phyloP scores from a whole-genome alignment of 176 grass and related monocot species.

The Oryza australiensis region DNA sequence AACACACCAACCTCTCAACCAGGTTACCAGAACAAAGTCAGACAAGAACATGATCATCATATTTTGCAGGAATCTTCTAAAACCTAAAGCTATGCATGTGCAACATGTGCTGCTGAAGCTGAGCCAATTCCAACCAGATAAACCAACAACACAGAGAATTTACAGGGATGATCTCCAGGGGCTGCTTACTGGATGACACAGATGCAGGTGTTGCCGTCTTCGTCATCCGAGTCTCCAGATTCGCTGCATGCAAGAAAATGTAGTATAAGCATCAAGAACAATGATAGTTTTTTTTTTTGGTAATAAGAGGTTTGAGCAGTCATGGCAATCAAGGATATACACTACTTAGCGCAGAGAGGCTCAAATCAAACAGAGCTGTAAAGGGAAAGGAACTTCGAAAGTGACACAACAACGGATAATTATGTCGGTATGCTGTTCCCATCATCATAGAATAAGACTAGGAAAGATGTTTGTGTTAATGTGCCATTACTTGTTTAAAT shows the following conservation, averaged over 20 bases:
- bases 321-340: background rate
- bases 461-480: background rate
- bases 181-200: constrained; percentile 44
- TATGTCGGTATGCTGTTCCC: background rate
- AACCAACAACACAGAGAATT: constrained; percentile 32
- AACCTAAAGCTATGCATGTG: constrained; percentile 39
- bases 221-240: constrained; percentile 30
- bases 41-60: background rate
- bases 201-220: background rate
- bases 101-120: constrained; percentile 36
- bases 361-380: background rate
- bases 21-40: background rate
- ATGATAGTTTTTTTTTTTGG: background rate
- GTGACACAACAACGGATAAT: background rate
- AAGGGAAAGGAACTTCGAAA: background rate
- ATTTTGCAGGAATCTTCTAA: constrained; percentile 31
- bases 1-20: background rate
- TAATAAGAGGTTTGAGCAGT: background rate
- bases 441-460: constrained; percentile 3
- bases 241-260: constrained; percentile 28
- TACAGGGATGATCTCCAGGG: constrained; percentile 26
- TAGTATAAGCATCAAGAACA: background rate
- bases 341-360: background rate
- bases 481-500: constrained; percentile 27
- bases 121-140: constrained; percentile 27